Evolutionary conservation across 1,139 yeast species (phyloP).

Genomic region (Candida buenavistaensis): DNA sequence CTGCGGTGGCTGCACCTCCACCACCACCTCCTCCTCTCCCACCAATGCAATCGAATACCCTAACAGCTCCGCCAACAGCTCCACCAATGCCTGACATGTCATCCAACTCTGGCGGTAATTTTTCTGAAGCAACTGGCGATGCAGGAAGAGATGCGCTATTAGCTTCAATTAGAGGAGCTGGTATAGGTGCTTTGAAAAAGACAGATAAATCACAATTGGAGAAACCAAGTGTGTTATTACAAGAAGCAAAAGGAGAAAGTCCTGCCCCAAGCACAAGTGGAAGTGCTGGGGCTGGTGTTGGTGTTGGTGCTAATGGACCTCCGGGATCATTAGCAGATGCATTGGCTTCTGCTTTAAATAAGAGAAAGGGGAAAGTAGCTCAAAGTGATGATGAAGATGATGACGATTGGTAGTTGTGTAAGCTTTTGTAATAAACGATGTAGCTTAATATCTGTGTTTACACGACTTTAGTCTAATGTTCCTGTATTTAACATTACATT

Average conservation of each 20-base stretch:
- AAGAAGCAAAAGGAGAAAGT: constrained; percentile 68
- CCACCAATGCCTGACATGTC: constrained; percentile 29
- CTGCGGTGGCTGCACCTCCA: constrained; percentile 15
- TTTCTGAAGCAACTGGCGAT: constrained; percentile 42
- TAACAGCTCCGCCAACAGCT: constrained; percentile 35
- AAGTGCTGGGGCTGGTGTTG: constrained; percentile 24
- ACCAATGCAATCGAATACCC: constrained; percentile 28
- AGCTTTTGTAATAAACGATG: too few relatives aligned
- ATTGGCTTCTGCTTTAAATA: constrained; percentile 78
- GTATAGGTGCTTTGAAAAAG: constrained; percentile 64
- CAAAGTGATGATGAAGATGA: constrained; percentile 87
- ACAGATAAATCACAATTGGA: constrained; percentile 85
- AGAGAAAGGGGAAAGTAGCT: constrained; percentile 80
- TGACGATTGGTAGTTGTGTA: constrained; percentile 32
- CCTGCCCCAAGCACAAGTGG: constrained; percentile 23
- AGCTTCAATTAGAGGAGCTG: constrained; percentile 83
- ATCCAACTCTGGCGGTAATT: constrained; percentile 8
- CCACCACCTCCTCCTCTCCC: constrained; percentile 12
- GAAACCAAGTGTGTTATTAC: constrained; percentile 68
- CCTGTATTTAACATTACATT: too few relatives aligned
- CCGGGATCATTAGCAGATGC: constrained; percentile 81
- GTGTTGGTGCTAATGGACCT: constrained; percentile 40
- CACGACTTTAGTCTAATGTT: too few relatives aligned
- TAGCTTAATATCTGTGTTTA: too few relatives aligned
- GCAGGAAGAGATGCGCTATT: constrained; percentile 77